Evolutionary conservation across 257 asterid genomes (phyloP), one percentile per base, ranked within the genome.

Genomic region (Penstemon eatonii): DNA sequence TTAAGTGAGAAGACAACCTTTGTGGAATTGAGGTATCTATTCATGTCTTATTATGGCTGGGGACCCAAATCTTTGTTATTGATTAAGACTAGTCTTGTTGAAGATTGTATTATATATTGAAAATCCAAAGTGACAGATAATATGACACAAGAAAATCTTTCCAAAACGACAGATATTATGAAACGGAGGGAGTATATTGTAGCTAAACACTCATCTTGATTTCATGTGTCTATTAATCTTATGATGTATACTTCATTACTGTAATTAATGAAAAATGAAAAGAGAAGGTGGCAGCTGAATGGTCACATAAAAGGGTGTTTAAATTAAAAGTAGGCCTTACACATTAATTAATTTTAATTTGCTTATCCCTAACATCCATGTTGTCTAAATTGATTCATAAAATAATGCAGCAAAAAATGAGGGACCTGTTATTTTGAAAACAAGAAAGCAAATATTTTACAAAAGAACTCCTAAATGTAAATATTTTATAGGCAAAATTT

Each of bases 1-100:
- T 38, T 69, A 65, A 69, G 46, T 7, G 59, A 70, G 71, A 56
- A 45, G 18, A 15, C 18, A 8, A 50, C 10, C 59, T 56, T 41
- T 36, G 60, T 70, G 65, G 80, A n/a, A n/a, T 76, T 76, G 84
- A 73, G 83, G 61, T 39, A 60, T 73, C 82, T 63, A 73, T 73
- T 66, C 65, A 5, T 5, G 73, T 45, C 75, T n/a, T n/a, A n/a
- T n/a, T n/a, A n/a, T n/a, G 41, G 76, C n/a, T 49, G 15, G 33
- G 79, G 83, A 45, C 82, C 84, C 78, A 60, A 76, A 40, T 59
- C 76, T 52, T 76, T 67, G 25, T 49, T 73, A 61, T 8, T 7
- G 18, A 15, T 15, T 15, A 15, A 45, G 55, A 63, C 15, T 41
- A 15, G 3, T 69, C 19, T 60, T 45, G 67, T 70, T 60, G 18